Conservation (phyloP, 129 eudicot species). For the Lactuca saligna region DNA sequence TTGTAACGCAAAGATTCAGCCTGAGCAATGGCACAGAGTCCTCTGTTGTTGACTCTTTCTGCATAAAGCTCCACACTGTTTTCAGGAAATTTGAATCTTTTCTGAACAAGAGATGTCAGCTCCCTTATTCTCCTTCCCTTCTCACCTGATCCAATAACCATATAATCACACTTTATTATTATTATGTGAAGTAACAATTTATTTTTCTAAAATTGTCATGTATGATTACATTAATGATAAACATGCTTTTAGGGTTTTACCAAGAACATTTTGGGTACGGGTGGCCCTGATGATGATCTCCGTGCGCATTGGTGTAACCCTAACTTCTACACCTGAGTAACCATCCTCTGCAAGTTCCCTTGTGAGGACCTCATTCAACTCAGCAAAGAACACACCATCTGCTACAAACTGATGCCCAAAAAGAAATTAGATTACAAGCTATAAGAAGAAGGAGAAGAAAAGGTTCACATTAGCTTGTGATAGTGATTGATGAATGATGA, state of each 20-base stretch:
- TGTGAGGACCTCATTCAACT: slow-evolving; percentile 57
- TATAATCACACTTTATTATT: too few relatives aligned
- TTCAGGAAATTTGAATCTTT: slow-evolving; percentile 52
- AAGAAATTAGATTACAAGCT: neutral
- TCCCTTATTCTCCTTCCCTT: slow-evolving; percentile 57
- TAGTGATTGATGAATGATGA: neutral
- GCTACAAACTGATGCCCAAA: slow-evolving; percentile 46
- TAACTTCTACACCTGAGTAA: slow-evolving; percentile 79
- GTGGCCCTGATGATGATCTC: slow-evolving; percentile 77
- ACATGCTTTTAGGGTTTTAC: slow-evolving; percentile 13
- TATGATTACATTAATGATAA: neutral
- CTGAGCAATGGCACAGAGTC: slow-evolving; percentile 63
- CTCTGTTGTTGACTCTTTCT: slow-evolving; percentile 64
- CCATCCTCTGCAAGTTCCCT: slow-evolving; percentile 80
- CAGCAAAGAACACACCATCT: slow-evolving; percentile 66
- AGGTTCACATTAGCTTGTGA: neutral
- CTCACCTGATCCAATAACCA: slow-evolving; percentile 36
- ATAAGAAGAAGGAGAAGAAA: neutral
- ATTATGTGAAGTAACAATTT: too few relatives aligned
- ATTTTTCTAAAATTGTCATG: too few relatives aligned
- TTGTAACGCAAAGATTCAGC: slow-evolving; percentile 64
- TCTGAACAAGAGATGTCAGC: slow-evolving; percentile 57
- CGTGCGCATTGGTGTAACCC: slow-evolving; percentile 78
- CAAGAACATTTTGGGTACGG: slow-evolving; percentile 73
- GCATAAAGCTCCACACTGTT: slow-evolving; percentile 59